phyloP scores from a whole-genome alignment of 176 grass and related monocot species.

The Oryza glaberrima region DNA sequence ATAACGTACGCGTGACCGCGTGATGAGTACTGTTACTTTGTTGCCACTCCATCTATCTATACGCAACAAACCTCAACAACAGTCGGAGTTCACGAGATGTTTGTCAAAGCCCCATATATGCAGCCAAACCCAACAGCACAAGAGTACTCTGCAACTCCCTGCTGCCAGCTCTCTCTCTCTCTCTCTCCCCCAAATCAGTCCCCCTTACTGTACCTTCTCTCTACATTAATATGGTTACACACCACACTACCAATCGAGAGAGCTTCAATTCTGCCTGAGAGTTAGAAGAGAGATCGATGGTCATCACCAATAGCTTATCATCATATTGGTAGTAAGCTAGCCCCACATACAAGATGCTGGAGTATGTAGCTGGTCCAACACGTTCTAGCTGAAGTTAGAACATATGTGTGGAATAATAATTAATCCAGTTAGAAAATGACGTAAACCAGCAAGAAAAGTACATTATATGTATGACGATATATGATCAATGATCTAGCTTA shows the following conservation, averaged over 20 bases:
- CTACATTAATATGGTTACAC: slow-evolving; percentile 9
- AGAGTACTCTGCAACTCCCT: slow-evolving; percentile 23
- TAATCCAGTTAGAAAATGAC: slow-evolving; percentile 24
- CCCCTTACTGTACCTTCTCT: not conserved
- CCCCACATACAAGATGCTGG: not conserved
- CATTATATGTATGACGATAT: not conserved
- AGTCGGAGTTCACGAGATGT: slow-evolving; percentile 68
- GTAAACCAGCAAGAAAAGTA: not conserved
- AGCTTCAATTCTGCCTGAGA: not conserved
- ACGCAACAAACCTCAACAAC: slow-evolving; percentile 51
- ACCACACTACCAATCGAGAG: not conserved
- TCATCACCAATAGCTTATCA: slow-evolving; percentile 2
- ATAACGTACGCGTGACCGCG: not conserved
- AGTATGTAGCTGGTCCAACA: not conserved
- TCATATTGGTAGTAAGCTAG: not conserved
- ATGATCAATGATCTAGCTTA: not conserved
- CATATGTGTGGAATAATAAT: not conserved
- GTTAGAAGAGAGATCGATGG: not conserved
- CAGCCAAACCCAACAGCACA: slow-evolving; percentile 45
- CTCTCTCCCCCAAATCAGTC: not conserved
- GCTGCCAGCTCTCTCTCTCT: not conserved
- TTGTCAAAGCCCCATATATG: slow-evolving; percentile 55
- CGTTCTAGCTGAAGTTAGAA: not conserved
- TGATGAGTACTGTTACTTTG: slow-evolving; percentile 18
- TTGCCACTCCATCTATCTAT: slow-evolving; percentile 34